These are phyloP conservation scores for Pythium apleroticum DNA, from an alignment of 352 stramenopile genomes.

Conservation along the genomic window DNA sequence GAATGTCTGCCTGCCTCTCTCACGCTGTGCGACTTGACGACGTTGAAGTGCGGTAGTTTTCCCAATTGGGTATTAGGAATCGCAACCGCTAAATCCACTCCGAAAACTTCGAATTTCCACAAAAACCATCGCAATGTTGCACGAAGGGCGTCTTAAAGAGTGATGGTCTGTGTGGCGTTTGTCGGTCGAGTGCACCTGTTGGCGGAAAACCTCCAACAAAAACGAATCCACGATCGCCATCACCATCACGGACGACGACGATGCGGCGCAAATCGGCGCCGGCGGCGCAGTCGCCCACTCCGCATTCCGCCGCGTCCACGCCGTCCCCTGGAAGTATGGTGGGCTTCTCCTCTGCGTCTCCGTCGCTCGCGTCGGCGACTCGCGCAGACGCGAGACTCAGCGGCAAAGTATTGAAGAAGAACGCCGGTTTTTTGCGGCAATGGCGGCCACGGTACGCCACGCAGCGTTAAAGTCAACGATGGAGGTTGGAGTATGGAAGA, in stretches of 20 bases:
- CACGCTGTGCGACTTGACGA: neutral
- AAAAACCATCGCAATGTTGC: conserved; percentile 1
- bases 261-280: conserved; percentile 5
- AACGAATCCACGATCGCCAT: conserved; percentile 3
- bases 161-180: conserved; percentile 10
- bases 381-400: conserved; percentile 22
- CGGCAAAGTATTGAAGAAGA: conserved; percentile 63
- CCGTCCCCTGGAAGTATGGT: neutral
- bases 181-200: neutral
- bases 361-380: neutral
- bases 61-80: neutral
- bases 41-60: neutral
- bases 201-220: neutral
- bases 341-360: neutral
- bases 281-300: conserved; percentile 14
- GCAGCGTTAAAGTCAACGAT: conserved; percentile 1
- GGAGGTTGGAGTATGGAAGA: neutral
- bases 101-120: neutral
- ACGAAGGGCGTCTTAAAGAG: conserved; percentile 20
- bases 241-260: neutral
- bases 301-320: conserved; percentile 9
- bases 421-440: conserved; percentile 59
- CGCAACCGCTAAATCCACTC: too few relatives aligned
- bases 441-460: conserved; percentile 55
- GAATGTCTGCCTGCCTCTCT: too few relatives aligned